Percentiles rank a stretch among this genome's conserved stretches.
These are phyloP conservation scores for Porcisia hertigi DNA, from an alignment of 208 protist genomes.

Conservation along the genomic window DNA sequence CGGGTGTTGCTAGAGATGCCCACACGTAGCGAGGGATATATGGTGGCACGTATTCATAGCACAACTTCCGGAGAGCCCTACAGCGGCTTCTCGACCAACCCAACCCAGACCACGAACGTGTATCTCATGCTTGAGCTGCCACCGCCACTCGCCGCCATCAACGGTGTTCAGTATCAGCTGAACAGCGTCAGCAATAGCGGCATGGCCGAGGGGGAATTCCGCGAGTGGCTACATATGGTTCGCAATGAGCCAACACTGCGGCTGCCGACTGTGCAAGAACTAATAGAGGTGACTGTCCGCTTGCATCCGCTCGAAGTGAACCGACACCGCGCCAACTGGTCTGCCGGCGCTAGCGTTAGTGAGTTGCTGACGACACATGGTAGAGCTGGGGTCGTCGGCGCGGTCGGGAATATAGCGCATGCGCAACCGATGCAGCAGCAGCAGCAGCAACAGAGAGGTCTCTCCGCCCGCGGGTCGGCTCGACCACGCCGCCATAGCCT, in stretches of 20 bases:
- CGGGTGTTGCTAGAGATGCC: conserved; percentile 77
- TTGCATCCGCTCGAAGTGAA: conserved; percentile 31
- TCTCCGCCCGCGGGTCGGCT: conserved; percentile 16
- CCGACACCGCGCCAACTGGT: conserved; percentile 18
- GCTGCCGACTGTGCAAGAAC: conserved; percentile 39
- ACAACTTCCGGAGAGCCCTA: conserved; percentile 60
- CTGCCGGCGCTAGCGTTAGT: conserved; percentile 1
- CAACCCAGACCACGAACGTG: conserved; percentile 42
- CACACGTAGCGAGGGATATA: conserved; percentile 59
- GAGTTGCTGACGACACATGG: neutral
- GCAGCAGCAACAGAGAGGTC: conserved; percentile 13
- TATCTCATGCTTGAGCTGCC: conserved; percentile 68
- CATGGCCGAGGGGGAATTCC: conserved; percentile 74
- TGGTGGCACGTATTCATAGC: conserved; percentile 56
- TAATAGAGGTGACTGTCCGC: conserved; percentile 30
- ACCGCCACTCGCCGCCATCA: conserved; percentile 49
- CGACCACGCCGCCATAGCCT: conserved; percentile 22
- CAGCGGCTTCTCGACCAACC: conserved; percentile 64
- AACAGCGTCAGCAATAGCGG: conserved; percentile 85
- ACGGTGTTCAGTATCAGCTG: conserved; percentile 77
- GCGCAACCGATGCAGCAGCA: neutral
- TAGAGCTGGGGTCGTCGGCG: neutral
- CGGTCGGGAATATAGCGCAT: neutral
- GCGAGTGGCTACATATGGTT: conserved; percentile 56
- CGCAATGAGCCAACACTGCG: conserved; percentile 20